Percentiles rank a stretch among this genome's conserved stretches.
Conservation (phyloP, 78 protist genomes). For the Creolimax fragrantissima region DNA sequence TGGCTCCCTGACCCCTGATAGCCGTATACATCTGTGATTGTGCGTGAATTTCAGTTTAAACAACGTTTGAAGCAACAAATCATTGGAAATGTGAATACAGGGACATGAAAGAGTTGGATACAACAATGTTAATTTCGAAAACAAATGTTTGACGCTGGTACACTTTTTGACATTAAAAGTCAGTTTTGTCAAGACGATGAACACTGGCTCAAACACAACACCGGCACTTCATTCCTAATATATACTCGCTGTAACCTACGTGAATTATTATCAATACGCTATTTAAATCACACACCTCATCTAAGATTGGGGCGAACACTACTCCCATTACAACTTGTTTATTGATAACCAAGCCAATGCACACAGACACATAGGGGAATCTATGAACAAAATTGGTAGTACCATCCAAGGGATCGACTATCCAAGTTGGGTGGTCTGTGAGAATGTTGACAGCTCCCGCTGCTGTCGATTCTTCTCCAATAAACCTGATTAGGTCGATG, state of each 20-base stretch:
- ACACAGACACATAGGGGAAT: conserved; percentile 25
- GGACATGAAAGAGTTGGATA: no score
- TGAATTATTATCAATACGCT: no score
- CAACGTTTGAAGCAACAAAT: no score
- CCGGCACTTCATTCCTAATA: no score
- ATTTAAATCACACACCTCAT: not conserved
- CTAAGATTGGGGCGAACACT: not conserved
- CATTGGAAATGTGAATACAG: no score
- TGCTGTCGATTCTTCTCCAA: conserved; percentile 34
- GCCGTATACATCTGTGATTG: conserved; percentile 8
- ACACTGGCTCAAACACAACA: no score
- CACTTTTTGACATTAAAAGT: no score
- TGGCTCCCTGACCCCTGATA: conserved; percentile 13
- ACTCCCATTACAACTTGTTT: not conserved
- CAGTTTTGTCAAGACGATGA: no score
- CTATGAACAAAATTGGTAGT: conserved; percentile 64
- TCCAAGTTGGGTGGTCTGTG: conserved; percentile 67
- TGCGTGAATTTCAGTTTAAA: no score
- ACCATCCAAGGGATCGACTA: conserved; percentile 82
- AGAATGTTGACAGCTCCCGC: conserved; percentile 10
- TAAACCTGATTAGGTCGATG: not conserved
- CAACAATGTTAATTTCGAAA: no score
- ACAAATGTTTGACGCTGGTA: no score
- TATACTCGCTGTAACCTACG: no score
- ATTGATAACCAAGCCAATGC: conserved; percentile 4